Conservation (phyloP, 2,329 filamentous ascomycete species). For the Pseudocercospora fijiensis region DNA sequence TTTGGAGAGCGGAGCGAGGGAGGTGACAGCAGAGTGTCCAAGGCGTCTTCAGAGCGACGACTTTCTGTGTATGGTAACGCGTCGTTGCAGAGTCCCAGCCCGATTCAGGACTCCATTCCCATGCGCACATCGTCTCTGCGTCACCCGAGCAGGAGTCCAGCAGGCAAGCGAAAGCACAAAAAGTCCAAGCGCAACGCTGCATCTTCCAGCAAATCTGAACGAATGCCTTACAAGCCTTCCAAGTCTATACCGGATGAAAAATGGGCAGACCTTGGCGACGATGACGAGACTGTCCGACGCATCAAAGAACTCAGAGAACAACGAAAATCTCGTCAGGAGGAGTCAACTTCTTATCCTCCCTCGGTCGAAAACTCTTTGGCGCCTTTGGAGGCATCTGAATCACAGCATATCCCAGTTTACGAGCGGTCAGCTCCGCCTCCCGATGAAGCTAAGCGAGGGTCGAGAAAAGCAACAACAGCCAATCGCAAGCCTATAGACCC, state of each 20-base stretch:
- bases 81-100: slow-evolving; percentile 27
- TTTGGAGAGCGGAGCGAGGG: slow-evolving; percentile 14
- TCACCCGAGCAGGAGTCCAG: slow-evolving; percentile 37
- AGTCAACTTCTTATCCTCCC: slow-evolving; percentile 26
- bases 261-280: slow-evolving; percentile 40
- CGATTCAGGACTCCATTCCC: slow-evolving; percentile 38
- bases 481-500: slow-evolving; percentile 31
- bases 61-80: slow-evolving; percentile 15
- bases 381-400: slow-evolving; percentile 13
- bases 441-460: slow-evolving; percentile 21
- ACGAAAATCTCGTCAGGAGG: slow-evolving; percentile 55
- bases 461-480: slow-evolving; percentile 19
- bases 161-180: slow-evolving; percentile 30
- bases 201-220: slow-evolving; percentile 22
- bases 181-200: slow-evolving; percentile 28
- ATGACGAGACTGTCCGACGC: slow-evolving; percentile 56
- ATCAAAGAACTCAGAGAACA: slow-evolving; percentile 60
- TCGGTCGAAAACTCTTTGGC: slow-evolving; percentile 6
- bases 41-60: slow-evolving; percentile 14
- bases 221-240: slow-evolving; percentile 20
- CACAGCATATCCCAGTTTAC: slow-evolving; percentile 12
- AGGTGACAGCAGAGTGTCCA: slow-evolving; percentile 13
- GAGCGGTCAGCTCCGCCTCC: slow-evolving; percentile 19
- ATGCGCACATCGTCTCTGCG: slow-evolving; percentile 38
- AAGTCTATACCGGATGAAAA: slow-evolving; percentile 37